phyloP scores from a whole-genome alignment of 2,329 filamentous ascomycete genomes.

The Fusarium temperatum region DNA sequence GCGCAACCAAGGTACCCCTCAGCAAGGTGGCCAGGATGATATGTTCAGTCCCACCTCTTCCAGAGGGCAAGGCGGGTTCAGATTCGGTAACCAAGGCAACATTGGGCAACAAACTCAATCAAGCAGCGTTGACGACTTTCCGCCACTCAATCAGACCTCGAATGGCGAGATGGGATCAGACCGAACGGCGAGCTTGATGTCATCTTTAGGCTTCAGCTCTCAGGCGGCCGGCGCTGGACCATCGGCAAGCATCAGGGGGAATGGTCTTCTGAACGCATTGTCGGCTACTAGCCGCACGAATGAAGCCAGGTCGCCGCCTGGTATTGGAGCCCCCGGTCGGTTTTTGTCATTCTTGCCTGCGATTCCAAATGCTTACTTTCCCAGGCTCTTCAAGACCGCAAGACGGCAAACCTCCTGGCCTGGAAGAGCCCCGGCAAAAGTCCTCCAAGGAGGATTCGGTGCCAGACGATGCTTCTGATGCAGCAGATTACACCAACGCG shows the following conservation, averaged over 20 bases:
- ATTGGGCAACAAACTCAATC: slow-evolving; percentile 57
- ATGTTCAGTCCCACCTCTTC: slow-evolving; percentile 55
- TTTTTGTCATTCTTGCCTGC: neutral
- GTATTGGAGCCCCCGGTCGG: slow-evolving; percentile 50
- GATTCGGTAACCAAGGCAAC: slow-evolving; percentile 61
- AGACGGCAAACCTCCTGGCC: slow-evolving; percentile 52
- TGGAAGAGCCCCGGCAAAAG: slow-evolving; percentile 58
- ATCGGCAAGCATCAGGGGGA: slow-evolving; percentile 59
- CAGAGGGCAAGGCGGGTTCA: slow-evolving; percentile 59
- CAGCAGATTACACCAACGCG: slow-evolving; percentile 59
- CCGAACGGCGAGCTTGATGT: slow-evolving; percentile 61
- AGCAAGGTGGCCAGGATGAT: slow-evolving; percentile 61
- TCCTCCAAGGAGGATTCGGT: slow-evolving; percentile 53
- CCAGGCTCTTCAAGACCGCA: slow-evolving; percentile 52
- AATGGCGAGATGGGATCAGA: slow-evolving; percentile 69
- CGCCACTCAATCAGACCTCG: slow-evolving; percentile 65
- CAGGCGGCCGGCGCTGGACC: slow-evolving; percentile 51
- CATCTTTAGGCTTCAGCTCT: slow-evolving; percentile 62
- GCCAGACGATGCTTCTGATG: slow-evolving; percentile 50
- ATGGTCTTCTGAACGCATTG: slow-evolving; percentile 71
- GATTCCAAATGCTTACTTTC: slow-evolving; percentile 35
- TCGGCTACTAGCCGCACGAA: slow-evolving; percentile 64
- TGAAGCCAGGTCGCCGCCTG: slow-evolving; percentile 60
- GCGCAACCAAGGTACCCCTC: slow-evolving; percentile 62
- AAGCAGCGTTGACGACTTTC: slow-evolving; percentile 67